Percentiles rank a stretch among this genome's conserved stretches.
phyloP scores from a whole-genome alignment of 1,139 yeast species.

The Kluyveromyces marxianus region DNA sequence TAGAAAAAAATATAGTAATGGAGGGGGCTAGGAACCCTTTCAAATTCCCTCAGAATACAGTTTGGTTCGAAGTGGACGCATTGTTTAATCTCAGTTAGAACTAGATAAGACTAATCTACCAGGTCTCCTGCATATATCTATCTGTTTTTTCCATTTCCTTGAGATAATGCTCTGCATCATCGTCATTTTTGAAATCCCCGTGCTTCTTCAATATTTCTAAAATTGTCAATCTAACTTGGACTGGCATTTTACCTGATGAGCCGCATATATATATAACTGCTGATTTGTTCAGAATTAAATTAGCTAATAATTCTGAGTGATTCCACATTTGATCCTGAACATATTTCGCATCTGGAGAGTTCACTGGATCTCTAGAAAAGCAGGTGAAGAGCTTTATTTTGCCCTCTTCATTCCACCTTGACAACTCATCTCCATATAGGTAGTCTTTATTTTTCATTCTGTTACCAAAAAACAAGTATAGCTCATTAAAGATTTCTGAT shows the following conservation, averaged over 20 bases:
- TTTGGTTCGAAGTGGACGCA: conserved; percentile 29
- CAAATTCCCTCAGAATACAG: conserved; percentile 20
- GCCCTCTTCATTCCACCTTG: conserved; percentile 28
- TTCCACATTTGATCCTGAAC: conserved; percentile 67
- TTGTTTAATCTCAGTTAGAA: conserved; percentile 3
- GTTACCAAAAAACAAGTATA: conserved; percentile 68
- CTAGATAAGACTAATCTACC: conserved; percentile 40
- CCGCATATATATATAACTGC: conserved; percentile 80
- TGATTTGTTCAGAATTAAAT: conserved; percentile 43
- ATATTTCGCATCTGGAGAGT: conserved; percentile 40
- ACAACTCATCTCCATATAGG: conserved; percentile 54
- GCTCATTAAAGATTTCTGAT: conserved; percentile 22
- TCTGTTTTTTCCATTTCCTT: conserved; percentile 55
- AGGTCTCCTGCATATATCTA: conserved; percentile 83
- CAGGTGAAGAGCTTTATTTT: conserved; percentile 43
- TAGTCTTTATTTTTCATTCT: conserved; percentile 61
- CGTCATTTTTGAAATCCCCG: conserved; percentile 33
- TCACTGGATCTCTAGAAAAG: conserved; percentile 52
- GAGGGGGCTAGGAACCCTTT: conserved; percentile 18
- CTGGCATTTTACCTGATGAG: conserved; percentile 91
- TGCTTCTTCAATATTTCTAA: conserved; percentile 48
- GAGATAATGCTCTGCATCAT: conserved; percentile 45
- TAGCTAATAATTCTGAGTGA: conserved; percentile 41
- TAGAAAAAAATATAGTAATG: conserved; percentile 19
- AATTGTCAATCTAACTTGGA: conserved; percentile 73